phyloP scores from a whole-genome alignment of 768 basidiomycete species.

The Strobilomyces dryophilus region DNA sequence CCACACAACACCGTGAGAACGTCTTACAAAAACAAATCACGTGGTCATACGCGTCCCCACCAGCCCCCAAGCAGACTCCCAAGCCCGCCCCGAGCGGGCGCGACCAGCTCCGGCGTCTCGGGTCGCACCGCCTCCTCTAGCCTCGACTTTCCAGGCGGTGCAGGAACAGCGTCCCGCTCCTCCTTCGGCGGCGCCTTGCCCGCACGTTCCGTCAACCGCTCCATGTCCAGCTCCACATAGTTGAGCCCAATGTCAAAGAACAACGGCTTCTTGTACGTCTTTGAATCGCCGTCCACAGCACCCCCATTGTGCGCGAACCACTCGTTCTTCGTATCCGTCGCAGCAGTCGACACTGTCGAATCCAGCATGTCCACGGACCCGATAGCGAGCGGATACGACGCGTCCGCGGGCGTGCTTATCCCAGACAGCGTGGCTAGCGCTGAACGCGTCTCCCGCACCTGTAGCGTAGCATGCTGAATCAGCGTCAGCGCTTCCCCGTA shows the following conservation, averaged over 20 bases:
- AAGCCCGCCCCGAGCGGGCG: conserved; percentile 50
- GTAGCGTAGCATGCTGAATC: conserved; percentile 64
- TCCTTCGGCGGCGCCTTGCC: conserved; percentile 46
- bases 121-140: conserved; percentile 47
- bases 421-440: conserved; percentile 44
- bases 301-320: conserved; percentile 84
- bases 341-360: conserved; percentile 41
- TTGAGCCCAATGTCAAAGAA: conserved; percentile 96
- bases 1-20: conserved; percentile 19
- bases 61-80: conserved; percentile 73
- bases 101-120: conserved; percentile 46
- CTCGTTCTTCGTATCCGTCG: conserved; percentile 55
- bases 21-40: neutral
- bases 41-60: conserved; percentile 54
- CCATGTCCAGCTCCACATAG: conserved; percentile 86
- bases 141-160: conserved; percentile 45
- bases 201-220: conserved; percentile 62
- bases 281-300: conserved; percentile 38
- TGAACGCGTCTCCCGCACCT: conserved; percentile 68
- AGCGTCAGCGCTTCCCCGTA: conserved; percentile 72
- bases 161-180: conserved; percentile 13
- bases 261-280: conserved; percentile 71
- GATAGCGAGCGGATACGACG: conserved; percentile 52
- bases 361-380: conserved; percentile 52
- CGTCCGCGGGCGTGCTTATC: conserved; percentile 36